phyloP scores from a whole-genome alignment of 148 eudicot genomes.

The Chenopodium album region DNA sequence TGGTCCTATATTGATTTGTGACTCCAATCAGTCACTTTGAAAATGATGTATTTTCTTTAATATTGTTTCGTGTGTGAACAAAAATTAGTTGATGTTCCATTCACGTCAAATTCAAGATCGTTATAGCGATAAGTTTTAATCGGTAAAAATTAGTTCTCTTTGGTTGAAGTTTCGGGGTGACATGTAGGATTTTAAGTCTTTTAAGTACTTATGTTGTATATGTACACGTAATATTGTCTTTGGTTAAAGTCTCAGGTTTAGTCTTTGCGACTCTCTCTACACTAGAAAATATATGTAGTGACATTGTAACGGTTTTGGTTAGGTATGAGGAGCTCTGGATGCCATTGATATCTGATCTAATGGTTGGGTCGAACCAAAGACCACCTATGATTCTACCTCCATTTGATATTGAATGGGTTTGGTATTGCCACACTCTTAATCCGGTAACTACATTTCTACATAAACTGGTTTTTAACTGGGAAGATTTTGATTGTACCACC shows the following conservation, averaged over 20 bases:
- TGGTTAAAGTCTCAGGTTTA: too few species aligned
- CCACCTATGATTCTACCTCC: slow-evolving; percentile 85
- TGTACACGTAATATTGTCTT: too few species aligned
- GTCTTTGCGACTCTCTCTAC: too few species aligned
- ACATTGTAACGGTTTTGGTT: neutral
- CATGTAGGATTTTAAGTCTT: too few species aligned
- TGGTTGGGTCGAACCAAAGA: slow-evolving; percentile 34
- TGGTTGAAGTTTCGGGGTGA: too few species aligned
- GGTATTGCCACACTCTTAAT: slow-evolving; percentile 88
- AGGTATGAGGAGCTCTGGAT: slow-evolving; percentile 95
- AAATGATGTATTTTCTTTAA: neutral
- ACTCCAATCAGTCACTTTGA: neutral
- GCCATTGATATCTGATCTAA: slow-evolving; percentile 80
- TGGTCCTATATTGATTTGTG: neutral
- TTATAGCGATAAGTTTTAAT: too few species aligned
- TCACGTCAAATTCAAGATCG: too few species aligned
- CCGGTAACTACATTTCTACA: slow-evolving; percentile 46
- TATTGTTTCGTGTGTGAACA: neutral
- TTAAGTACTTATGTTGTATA: too few species aligned
- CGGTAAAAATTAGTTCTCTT: too few species aligned
- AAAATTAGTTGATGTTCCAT: neutral
- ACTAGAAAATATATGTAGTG: too few species aligned
- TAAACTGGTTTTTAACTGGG: too few species aligned
- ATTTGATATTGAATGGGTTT: slow-evolving; percentile 90
- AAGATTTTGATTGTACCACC: too few species aligned